phyloP scores from a whole-genome alignment of 192 early-diverging fungal species.

The Lobosporangium transversale region DNA sequence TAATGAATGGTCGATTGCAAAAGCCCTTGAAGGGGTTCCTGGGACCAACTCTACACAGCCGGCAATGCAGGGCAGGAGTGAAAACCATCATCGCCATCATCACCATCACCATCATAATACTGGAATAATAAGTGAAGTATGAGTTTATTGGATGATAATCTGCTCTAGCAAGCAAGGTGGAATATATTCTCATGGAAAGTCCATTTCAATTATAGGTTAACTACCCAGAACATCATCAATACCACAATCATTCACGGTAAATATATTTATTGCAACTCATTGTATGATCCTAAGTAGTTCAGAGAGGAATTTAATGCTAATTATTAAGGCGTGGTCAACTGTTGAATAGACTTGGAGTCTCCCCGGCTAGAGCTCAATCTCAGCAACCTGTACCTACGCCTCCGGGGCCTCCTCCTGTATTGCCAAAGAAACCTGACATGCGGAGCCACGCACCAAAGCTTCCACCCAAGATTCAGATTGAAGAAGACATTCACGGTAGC shows the following conservation, averaged over 20 bases:
- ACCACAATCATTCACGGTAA: slow-evolving; percentile 7
- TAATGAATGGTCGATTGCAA: slow-evolving; percentile 23
- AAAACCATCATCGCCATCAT: slow-evolving; percentile 11
- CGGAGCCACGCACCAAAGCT: slow-evolving; percentile 27
- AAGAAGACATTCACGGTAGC: slow-evolving; percentile 45
- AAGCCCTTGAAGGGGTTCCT: slow-evolving; percentile 52
- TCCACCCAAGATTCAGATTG: slow-evolving; percentile 35
- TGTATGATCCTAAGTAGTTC: no score
- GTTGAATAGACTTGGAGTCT: slow-evolving; percentile 4
- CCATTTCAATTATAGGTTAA: slow-evolving; percentile 6
- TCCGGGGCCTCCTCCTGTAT: slow-evolving; percentile 20
- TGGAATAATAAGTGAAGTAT: not conserved
- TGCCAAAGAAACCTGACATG: slow-evolving; percentile 26
- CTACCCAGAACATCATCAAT: slow-evolving; percentile 35
- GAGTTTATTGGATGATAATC: no score
- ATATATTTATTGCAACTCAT: not conserved
- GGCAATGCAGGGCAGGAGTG: no score
- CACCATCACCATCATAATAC: slow-evolving; percentile 1
- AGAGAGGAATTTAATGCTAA: no score
- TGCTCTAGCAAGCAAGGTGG: no score
- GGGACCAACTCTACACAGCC: slow-evolving; percentile 33
- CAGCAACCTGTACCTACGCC: slow-evolving; percentile 12
- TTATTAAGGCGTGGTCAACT: not conserved
- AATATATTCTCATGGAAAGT: no score
- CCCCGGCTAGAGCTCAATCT: no score